Base-by-base conservation (phyloP, 441 rosid genomes). In the Croton setiger region DNA sequence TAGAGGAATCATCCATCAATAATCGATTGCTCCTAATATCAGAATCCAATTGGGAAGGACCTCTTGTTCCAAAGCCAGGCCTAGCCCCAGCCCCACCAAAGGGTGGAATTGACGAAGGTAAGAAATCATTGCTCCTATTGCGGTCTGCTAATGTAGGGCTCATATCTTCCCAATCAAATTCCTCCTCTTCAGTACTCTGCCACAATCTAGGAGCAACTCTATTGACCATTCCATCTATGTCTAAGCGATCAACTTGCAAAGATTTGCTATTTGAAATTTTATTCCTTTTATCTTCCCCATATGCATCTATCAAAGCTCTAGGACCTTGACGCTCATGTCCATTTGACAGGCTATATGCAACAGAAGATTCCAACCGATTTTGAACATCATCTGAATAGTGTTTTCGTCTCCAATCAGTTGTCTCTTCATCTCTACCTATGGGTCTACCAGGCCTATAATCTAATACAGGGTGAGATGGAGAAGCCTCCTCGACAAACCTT, bases 141-240 rank as follows among this genome's bases (percentile, higher is more conserved):
- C 76, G 83, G 63, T 91, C 95, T 59, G 76, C 77, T 73, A 88
- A 82, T 35, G 96, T 84, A 69, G 97, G 96, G 81, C 81, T 95
- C 98, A 92, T 95, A 75, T 95, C 97, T 81, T 90, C 96, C 99
- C 99, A 95, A 75, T 95, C 90, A 80, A 90, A 95, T 79, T 95
- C 99, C 79, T 92, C 97, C 83, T 92, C 99, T 76, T 95, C 99
- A 60, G 94, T 89, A 80, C 87, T 94, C 87, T 93, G 97, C 99
- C 99, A 96, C 61, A 91, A 85, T 65, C 75, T 75, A 48, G 89
- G 27, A 74, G 80, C 82, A 72, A 76, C 76, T 76, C 83, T 87
- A 77, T 68, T 77, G 53, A 74, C 84, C 64, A 80, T 58, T 20
- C 87, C 94, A 78, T 86, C 92, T 70, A 79, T 81, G 78, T 78